Base-by-base conservation (phyloP, 2,329 filamentous ascomycete genomes). In the Aureobasidium subglaciale region DNA sequence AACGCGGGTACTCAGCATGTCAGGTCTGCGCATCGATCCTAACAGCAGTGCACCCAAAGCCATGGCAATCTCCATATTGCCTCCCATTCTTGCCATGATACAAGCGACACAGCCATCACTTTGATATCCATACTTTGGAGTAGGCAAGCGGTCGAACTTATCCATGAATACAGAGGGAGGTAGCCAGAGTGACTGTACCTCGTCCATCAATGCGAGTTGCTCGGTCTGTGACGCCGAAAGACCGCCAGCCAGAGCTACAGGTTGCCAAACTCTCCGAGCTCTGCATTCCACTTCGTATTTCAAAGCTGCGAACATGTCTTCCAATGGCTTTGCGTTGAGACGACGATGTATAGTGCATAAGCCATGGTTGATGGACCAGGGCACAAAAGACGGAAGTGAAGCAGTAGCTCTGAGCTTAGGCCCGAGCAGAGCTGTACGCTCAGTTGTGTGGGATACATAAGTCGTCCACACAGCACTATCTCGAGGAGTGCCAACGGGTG, bases 21-120 rank as follows among this genome's bases (percentile, higher is more conserved):
- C 56, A 1, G 40, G 10, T 56, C 24, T 60, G 55, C 30, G 55
- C 27, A 66, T 56, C 4, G 59, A 43, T 2, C 62, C 62, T n/a
- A 65, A 56, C n/a, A 61, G 58, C 29, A 63, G 29, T 10, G 56
- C 63, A 2, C 62, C 64, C 9, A 65, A 41, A 0, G 60, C 60
- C 5, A 60, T 58, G 9, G 63, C 43, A 10, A 50, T 57, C 4
- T 57, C 46, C 1, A 60, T 30, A 45, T 62, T 61, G 0, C 52
- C 38, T 9, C 55, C 59, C 27, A 60, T 42, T 16, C 37, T 29
- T 48, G 56, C 35, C 27, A 64, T 42, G 1, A 55, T 60, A 40
- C 64, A 67, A 4, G 61, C 64, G 2, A 59, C 57, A 48, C 65
- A 67, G n/a, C 59, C 58, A 20, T 37, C 48, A 5, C 56, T 42